phyloP scores from a whole-genome alignment of 306 rosid genomes.

The Quercus bicolor region DNA sequence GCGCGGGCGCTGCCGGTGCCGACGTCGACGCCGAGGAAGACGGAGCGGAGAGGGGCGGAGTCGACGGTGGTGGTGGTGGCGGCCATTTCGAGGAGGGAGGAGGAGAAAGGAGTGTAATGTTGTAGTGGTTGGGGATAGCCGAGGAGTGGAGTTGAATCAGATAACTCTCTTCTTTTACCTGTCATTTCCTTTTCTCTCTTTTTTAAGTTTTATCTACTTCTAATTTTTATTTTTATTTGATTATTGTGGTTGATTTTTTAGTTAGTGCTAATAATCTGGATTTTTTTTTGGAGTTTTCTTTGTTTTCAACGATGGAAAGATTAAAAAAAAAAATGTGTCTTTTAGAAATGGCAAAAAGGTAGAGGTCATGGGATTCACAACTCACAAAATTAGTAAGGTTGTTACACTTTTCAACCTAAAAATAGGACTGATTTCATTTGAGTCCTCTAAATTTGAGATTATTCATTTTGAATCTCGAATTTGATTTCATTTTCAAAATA shows the following conservation, averaged over 20 bases:
- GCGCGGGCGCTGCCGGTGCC: conserved; percentile 99
- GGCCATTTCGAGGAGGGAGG: conserved; percentile 49
- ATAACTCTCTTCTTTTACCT: conserved; percentile 22
- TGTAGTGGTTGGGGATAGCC: conserved; percentile 1
- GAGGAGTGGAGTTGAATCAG: conserved; percentile 32
- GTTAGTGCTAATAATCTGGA: neutral
- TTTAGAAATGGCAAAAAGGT: too few species aligned
- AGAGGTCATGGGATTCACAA: accelerated
- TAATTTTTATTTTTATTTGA: neutral
- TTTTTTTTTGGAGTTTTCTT: neutral
- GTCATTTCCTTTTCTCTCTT: conserved; percentile 26
- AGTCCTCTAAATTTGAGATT: too few species aligned
- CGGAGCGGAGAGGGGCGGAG: conserved; percentile 30
- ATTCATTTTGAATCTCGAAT: too few species aligned
- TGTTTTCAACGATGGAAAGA: too few species aligned
- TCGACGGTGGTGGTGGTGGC: conserved; percentile 8
- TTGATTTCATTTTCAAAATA: too few species aligned
- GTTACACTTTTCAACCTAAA: too few species aligned
- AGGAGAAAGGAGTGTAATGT: neutral
- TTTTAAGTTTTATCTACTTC: neutral
- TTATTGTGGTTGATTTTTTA: neutral
- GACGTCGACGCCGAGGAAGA: conserved; percentile 89
- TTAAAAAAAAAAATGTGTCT: too few species aligned
- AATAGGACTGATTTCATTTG: too few species aligned
- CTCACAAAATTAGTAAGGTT: too few species aligned